Percentiles rank a stretch among this genome's conserved stretches.
Evolutionary conservation across 306 rosid species (phyloP).

Genomic region (Luffa acutangula): DNA sequence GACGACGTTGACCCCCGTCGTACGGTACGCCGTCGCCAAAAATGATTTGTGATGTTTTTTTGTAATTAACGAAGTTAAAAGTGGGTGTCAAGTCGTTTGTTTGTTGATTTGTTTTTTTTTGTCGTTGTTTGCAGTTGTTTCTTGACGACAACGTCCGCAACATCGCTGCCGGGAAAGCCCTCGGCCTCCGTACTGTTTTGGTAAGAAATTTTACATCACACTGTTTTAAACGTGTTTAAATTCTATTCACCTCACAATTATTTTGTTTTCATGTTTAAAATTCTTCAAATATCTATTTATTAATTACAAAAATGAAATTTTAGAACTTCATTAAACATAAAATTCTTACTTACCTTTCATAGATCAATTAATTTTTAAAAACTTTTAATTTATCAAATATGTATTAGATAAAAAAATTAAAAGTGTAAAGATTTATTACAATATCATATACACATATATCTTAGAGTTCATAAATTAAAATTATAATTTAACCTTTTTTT

Average conservation of each 20-base stretch:
- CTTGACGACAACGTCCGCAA: conserved; percentile 63
- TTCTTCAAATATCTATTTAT: too few species aligned
- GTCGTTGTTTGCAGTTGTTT: conserved; percentile 38
- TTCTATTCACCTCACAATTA: background rate
- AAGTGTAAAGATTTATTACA: too few species aligned
- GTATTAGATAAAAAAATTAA: too few species aligned
- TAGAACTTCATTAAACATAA: too few species aligned
- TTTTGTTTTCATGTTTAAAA: background rate
- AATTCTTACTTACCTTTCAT: too few species aligned
- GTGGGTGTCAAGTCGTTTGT: too few species aligned
- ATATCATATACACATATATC: too few species aligned
- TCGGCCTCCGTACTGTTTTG: conserved; percentile 68
- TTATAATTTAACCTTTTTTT: too few species aligned
- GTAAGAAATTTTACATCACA: conserved; percentile 20
- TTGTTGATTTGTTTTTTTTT: background rate
- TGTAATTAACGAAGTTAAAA: background rate
- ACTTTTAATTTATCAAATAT: too few species aligned
- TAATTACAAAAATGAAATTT: too few species aligned
- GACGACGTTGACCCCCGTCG: conserved; percentile 59
- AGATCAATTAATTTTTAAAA: too few species aligned
- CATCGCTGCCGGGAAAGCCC: conserved; percentile 55
- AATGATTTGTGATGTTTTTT: background rate
- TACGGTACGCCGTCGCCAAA: conserved; percentile 25
- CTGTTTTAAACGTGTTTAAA: background rate
- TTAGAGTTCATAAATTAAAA: too few species aligned